phyloP scores from a whole-genome alignment of 805 yeast species.

The Wickerhamomyces alni region DNA sequence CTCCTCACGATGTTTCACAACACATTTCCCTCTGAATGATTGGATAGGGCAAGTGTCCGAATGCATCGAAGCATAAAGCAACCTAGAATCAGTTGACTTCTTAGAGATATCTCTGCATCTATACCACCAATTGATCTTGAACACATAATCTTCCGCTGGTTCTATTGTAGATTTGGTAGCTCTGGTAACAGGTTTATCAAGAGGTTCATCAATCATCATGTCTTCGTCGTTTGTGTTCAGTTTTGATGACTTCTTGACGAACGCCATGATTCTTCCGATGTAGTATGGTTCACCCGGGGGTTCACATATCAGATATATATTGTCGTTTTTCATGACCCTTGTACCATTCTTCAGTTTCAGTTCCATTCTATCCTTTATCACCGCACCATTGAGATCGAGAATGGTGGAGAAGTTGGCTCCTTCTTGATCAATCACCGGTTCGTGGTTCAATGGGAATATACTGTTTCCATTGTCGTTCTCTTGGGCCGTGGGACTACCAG shows the following conservation, averaged over 20 bases:
- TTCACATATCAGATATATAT: constrained; percentile 78
- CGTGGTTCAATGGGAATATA: constrained; percentile 19
- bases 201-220: constrained; percentile 16
- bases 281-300: constrained; percentile 95
- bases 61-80: constrained; percentile 80
- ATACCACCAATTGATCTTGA: constrained; percentile 86
- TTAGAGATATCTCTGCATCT: constrained; percentile 81
- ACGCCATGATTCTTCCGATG: constrained; percentile 78
- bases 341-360: constrained; percentile 17
- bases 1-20: constrained; percentile 63
- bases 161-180: constrained; percentile 22
- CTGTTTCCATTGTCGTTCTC: constrained; percentile 4
- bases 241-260: constrained; percentile 34
- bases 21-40: constrained; percentile 70
- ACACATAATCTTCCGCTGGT: constrained; percentile 46
- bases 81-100: constrained; percentile 61
- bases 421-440: constrained; percentile 11
- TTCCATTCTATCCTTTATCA: constrained; percentile 21
- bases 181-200: constrained; percentile 8
- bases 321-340: constrained; percentile 37
- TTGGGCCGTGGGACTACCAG: constrained; percentile 8
- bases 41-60: constrained; percentile 74
- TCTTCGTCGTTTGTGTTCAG: constrained; percentile 18
- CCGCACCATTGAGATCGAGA: constrained; percentile 33
- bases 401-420: constrained; percentile 26